phyloP scores from a whole-genome alignment of 2,329 filamentous ascomycete genomes.

The Samsoniella hepiali region DNA sequence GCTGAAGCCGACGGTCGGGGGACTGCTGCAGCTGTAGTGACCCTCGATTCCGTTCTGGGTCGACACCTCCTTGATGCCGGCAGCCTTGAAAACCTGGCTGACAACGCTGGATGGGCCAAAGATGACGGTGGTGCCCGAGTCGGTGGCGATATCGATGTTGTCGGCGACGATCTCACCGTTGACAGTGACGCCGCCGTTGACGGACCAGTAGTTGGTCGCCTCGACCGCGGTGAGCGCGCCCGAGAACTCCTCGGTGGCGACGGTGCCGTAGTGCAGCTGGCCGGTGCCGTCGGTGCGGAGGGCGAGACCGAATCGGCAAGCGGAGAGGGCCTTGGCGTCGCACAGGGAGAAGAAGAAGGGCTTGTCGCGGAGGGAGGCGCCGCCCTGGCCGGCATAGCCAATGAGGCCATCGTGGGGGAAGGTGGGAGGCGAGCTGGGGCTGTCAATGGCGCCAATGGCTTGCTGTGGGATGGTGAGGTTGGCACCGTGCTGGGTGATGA shows the following conservation, averaged over 20 bases:
- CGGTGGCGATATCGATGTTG: conserved; percentile 19
- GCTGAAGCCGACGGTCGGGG: conserved; percentile 22
- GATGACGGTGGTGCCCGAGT: conserved; percentile 23
- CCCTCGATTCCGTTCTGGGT: conserved; percentile 20
- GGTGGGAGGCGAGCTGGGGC: conserved; percentile 17
- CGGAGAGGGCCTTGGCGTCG: conserved; percentile 19
- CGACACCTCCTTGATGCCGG: conserved; percentile 19
- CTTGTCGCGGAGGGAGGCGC: conserved; percentile 13
- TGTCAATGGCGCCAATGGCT: conserved; percentile 20
- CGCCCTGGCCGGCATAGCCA: conserved; percentile 20
- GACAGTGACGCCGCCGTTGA: conserved; percentile 20
- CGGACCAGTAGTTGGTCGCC: conserved; percentile 12
- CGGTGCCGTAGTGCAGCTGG: conserved; percentile 23
- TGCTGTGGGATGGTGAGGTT: conserved; percentile 22
- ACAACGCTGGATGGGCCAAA: conserved; percentile 22
- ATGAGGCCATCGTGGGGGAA: conserved; percentile 24
- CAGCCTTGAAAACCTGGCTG: conserved; percentile 18
- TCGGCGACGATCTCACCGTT: conserved; percentile 13
- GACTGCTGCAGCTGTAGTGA: conserved; percentile 21
- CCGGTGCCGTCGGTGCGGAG: conserved; percentile 23
- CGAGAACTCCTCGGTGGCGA: conserved; percentile 18
- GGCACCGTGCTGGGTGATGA: conserved; percentile 21
- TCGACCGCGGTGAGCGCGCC: conserved; percentile 18
- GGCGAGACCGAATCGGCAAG: conserved; percentile 24
- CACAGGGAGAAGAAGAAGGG: conserved; percentile 24